Conservation (phyloP, 2,329 filamentous ascomycete genomes). For the Massarina eburnea region DNA sequence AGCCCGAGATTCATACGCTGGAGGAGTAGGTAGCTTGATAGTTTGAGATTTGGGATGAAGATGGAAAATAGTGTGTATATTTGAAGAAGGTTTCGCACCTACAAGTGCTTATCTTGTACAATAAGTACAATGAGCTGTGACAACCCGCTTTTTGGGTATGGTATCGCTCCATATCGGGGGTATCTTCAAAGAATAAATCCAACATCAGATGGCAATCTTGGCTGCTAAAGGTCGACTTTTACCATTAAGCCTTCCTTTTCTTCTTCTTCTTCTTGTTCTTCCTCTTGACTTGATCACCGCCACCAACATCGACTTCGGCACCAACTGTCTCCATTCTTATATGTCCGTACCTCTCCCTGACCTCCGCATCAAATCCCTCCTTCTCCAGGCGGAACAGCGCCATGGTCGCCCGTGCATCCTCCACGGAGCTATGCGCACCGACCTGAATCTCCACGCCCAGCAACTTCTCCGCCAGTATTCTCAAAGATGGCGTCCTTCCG, state of each 20-base stretch:
- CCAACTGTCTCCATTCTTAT: slow-evolving; percentile 24
- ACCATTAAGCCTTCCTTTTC: slow-evolving; percentile 21
- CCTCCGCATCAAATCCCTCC: slow-evolving; percentile 79
- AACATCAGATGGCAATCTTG: not conserved
- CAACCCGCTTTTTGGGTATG: not conserved
- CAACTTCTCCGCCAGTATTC: slow-evolving; percentile 58
- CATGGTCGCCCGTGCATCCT: slow-evolving; percentile 89
- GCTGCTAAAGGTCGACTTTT: not conserved
- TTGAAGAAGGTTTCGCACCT: not conserved
- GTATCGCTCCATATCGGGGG: not conserved
- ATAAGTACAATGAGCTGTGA: not conserved
- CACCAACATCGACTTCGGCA: slow-evolving; percentile 21
- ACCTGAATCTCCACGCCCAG: slow-evolving; percentile 62
- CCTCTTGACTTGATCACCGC: slow-evolving; percentile 26
- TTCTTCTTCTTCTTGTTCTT: slow-evolving; percentile 43
- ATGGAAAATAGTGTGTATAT: not conserved
- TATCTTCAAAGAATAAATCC: not conserved
- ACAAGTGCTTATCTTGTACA: not conserved
- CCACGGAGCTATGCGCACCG: slow-evolving; percentile 63
- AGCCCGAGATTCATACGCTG: slow-evolving; percentile 15
- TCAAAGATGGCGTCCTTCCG: slow-evolving; percentile 70
- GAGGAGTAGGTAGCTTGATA: slow-evolving; percentile 14
- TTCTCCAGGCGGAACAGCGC: slow-evolving; percentile 82
- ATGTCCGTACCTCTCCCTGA: slow-evolving; percentile 62
- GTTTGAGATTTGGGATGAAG: slow-evolving; percentile 18